Evolutionary conservation across 2,329 filamentous ascomycete species (phyloP).

Genomic region (Aspergillus phoenicis): DNA sequence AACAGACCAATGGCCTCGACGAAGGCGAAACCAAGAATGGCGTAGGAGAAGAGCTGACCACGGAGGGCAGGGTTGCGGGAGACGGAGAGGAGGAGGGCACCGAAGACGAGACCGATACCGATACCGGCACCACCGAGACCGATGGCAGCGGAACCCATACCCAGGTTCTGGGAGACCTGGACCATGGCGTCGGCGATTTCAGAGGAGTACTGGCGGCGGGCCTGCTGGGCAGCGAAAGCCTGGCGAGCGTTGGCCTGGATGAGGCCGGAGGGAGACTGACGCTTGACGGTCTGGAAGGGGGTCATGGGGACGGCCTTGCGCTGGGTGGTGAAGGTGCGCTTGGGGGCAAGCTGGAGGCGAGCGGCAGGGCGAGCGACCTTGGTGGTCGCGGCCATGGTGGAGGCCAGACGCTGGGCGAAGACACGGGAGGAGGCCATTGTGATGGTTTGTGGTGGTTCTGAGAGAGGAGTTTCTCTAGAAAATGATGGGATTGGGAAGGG

Average conservation of each 20-base stretch:
- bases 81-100: slow-evolving; percentile 82
- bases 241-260: slow-evolving; percentile 67
- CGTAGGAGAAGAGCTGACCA: slow-evolving; percentile 94
- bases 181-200: slow-evolving; percentile 84
- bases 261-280: slow-evolving; percentile 68
- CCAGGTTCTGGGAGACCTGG: slow-evolving; percentile 87
- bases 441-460: slow-evolving; percentile 50
- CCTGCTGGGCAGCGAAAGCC: slow-evolving; percentile 59
- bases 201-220: slow-evolving; percentile 79
- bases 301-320: slow-evolving; percentile 39
- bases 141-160: slow-evolving; percentile 87
- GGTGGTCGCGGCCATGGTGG: slow-evolving; percentile 68
- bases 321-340: slow-evolving; percentile 65
- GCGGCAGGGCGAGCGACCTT: slow-evolving; percentile 78
- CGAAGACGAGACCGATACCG: slow-evolving; percentile 94
- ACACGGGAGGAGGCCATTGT: slow-evolving; percentile 80
- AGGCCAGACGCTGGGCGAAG: slow-evolving; percentile 73
- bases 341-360: slow-evolving; percentile 67
- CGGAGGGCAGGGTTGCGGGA: slow-evolving; percentile 93
- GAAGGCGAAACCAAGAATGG: slow-evolving; percentile 94
- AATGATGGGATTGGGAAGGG: slow-evolving; percentile 25
- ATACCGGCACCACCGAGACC: slow-evolving; percentile 71
- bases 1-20: slow-evolving; percentile 79
- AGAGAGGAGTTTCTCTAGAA: slow-evolving; percentile 25
- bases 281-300: slow-evolving; percentile 75